phyloP scores from a whole-genome alignment of 805 yeast genomes.

The Groenewaldozyma tartarivorans region DNA sequence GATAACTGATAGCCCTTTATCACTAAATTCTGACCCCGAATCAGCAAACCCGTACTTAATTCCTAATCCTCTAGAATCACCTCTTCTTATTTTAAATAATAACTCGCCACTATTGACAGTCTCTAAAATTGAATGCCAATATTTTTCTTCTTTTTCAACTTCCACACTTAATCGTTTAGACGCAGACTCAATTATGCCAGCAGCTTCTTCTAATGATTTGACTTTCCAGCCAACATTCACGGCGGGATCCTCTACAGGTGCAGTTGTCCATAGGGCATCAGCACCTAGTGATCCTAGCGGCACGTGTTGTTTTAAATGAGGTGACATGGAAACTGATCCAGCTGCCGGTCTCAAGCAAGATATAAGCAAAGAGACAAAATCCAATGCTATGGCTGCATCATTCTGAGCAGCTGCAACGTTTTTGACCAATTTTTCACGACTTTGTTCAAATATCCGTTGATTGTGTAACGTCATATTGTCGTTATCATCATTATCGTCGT shows the following conservation, averaged over 20 bases:
- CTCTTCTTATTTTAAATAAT: constrained; percentile 56
- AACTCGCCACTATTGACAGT: constrained; percentile 44
- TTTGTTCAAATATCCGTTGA: constrained; percentile 16
- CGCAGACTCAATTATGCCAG: constrained; percentile 42
- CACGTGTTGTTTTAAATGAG: constrained; percentile 62
- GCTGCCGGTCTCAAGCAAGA: constrained; percentile 78
- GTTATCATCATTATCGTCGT: constrained; percentile 8
- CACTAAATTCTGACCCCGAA: constrained; percentile 77
- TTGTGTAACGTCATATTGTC: background rate
- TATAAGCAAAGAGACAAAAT: constrained; percentile 73
- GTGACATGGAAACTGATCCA: constrained; percentile 81
- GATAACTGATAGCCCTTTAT: constrained; percentile 68
- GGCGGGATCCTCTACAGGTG: constrained; percentile 25
- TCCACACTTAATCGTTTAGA: constrained; percentile 44
- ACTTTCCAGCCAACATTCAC: constrained; percentile 80
- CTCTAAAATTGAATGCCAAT: constrained; percentile 49
- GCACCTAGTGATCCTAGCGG: constrained; percentile 62
- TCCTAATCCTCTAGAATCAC: constrained; percentile 50
- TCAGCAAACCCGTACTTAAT: constrained; percentile 88
- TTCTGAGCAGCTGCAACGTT: constrained; percentile 52
- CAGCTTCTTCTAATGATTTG: constrained; percentile 51
- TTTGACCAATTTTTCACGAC: constrained; percentile 17
- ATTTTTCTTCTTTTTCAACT: constrained; percentile 49
- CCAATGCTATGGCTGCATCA: constrained; percentile 81
- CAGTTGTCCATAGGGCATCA: constrained; percentile 19